These are phyloP conservation scores for Plasmodium ovale DNA, from an alignment of 169 alveolate genomes.

Conservation along the genomic window DNA sequence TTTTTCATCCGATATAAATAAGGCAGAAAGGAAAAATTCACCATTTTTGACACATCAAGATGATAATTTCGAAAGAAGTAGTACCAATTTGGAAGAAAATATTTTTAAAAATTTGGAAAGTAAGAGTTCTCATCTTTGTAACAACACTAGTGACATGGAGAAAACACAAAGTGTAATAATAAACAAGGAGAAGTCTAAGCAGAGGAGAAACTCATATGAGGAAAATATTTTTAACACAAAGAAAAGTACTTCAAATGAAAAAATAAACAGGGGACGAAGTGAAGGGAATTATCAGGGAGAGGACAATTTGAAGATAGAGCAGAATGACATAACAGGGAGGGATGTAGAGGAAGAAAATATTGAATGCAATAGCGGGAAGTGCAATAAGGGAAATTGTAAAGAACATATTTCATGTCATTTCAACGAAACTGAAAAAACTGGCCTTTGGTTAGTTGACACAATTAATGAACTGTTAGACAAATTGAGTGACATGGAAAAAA, in stretches of 20 bases:
- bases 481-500: slow-evolving; percentile 18
- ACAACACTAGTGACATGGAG: not conserved
- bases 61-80: not conserved
- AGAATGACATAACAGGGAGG: not conserved
- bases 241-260: no score
- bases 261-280: no score
- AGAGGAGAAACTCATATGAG: not conserved
- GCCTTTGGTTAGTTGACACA: slow-evolving; percentile 29
- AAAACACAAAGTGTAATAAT: not conserved
- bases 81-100: slow-evolving; percentile 17
- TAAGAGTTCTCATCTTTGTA: not conserved
- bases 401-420: not conserved
- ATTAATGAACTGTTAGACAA: slow-evolving; percentile 34
- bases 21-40: not conserved
- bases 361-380: no score
- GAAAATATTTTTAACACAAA: no score
- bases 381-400: slow-evolving; percentile 3
- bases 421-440: slow-evolving; percentile 39
- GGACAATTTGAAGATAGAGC: not conserved
- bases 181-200: not conserved
- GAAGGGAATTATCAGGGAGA: no score
- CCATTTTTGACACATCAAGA: not conserved
- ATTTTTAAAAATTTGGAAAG: slow-evolving; percentile 2
- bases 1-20: not conserved
- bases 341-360: no score